Conservation (phyloP, 176 grass and related monocot genomes). For the Phyllostachys edulis region DNA sequence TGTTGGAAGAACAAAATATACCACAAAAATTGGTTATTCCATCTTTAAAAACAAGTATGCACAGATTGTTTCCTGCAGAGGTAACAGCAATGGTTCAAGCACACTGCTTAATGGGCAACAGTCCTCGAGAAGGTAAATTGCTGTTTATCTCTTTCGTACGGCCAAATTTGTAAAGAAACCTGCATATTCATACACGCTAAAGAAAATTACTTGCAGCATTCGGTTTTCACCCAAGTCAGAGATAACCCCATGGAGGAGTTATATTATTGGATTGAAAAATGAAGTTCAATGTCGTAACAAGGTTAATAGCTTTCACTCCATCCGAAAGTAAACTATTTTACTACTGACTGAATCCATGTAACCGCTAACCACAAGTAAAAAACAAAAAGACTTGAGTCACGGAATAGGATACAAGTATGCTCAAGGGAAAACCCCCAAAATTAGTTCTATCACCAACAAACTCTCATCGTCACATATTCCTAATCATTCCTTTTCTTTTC, state of each 20-base stretch:
- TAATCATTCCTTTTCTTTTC: background rate
- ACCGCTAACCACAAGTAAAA: background rate
- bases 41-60: background rate
- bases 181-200: background rate
- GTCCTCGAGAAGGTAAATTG: background rate
- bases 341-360: background rate
- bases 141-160: too few relatives aligned
- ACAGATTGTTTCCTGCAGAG: background rate
- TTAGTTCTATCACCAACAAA: slow-evolving; percentile 17
- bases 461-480: slow-evolving; percentile 1
- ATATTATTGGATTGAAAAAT: background rate
- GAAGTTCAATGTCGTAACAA: background rate
- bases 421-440: slow-evolving; percentile 6
- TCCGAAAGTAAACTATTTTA: background rate
- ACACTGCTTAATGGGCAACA: background rate
- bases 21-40: background rate
- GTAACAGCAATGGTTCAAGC: background rate
- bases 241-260: background rate
- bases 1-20: background rate
- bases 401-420: background rate
- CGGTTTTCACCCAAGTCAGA: background rate
- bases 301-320: background rate
- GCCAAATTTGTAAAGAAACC: background rate
- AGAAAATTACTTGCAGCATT: background rate
- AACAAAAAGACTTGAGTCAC: background rate